phyloP scores from a whole-genome alignment of 2,329 filamentous ascomycete species.

The Microascus cirrosus region DNA sequence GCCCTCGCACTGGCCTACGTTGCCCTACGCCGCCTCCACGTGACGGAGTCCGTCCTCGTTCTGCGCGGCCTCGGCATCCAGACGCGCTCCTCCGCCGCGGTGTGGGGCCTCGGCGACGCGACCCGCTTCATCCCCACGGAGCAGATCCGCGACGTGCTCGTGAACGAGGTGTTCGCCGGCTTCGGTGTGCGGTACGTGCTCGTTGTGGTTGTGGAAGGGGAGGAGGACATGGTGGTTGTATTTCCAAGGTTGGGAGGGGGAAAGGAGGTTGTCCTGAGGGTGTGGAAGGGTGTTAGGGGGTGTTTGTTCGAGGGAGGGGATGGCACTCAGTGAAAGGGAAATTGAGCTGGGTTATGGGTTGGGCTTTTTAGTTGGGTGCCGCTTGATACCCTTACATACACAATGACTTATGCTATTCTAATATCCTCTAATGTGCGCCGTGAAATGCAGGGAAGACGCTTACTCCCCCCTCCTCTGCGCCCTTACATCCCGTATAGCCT shows the following conservation, averaged over 20 bases:
- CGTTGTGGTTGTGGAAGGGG: conserved; percentile 79
- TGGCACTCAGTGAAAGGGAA: conserved; percentile 8
- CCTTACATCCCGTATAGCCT: conserved; percentile 6
- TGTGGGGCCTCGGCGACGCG: conserved; percentile 13
- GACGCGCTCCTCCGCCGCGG: conserved; percentile 32
- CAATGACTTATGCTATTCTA: neutral
- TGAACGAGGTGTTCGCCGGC: conserved; percentile 89
- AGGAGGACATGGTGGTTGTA: conserved; percentile 84
- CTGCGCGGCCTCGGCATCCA: conserved; percentile 85
- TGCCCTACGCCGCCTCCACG: conserved; percentile 33
- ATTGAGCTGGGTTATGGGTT: neutral
- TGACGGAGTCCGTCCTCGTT: conserved; percentile 77
- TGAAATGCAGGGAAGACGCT: neutral
- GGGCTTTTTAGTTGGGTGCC: neutral
- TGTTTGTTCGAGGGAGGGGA: conserved; percentile 58
- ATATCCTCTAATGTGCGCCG: neutral
- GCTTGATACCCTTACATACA: neutral
- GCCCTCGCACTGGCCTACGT: conserved; percentile 24
- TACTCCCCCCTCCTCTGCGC: conserved; percentile 13
- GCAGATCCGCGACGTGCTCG: conserved; percentile 83
- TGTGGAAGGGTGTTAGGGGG: conserved; percentile 76
- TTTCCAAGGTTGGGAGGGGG: conserved; percentile 74
- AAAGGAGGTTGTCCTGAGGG: conserved; percentile 66
- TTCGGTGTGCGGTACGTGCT: conserved; percentile 88
- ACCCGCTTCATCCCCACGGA: conserved; percentile 73